Percentiles rank a stretch among this genome's conserved stretches.
These are phyloP conservation scores for Gossypium gossypioides DNA, from an alignment of 441 rosid species.

Conservation along the genomic window DNA sequence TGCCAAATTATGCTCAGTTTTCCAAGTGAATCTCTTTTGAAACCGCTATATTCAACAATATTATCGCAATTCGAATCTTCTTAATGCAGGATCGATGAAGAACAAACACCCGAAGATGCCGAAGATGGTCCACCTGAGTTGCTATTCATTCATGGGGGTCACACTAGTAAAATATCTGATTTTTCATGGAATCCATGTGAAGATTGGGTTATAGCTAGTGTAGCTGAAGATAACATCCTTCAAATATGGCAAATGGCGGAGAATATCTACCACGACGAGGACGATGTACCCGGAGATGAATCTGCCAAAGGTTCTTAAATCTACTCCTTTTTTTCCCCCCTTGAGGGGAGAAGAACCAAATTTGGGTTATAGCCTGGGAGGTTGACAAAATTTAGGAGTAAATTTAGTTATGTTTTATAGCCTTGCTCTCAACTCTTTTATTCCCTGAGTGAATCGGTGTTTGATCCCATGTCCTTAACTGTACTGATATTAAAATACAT, in stretches of 20 bases:
- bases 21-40: background rate
- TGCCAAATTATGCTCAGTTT: background rate
- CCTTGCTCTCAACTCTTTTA: background rate
- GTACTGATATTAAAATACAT: background rate
- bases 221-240: slow-evolving; percentile 94
- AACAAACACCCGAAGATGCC: slow-evolving; percentile 84
- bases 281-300: slow-evolving; percentile 77
- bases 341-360: background rate
- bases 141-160: slow-evolving; percentile 94
- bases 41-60: background rate
- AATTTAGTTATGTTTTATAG: background rate
- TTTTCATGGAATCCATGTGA: slow-evolving; percentile 98
- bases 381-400: background rate
- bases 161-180: slow-evolving; percentile 91
- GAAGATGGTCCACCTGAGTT: slow-evolving; percentile 97
- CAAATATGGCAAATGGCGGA: slow-evolving; percentile 99
- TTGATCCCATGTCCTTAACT: background rate
- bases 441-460: background rate
- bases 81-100: slow-evolving; percentile 73
- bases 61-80: background rate
- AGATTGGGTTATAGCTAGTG: slow-evolving; percentile 93
- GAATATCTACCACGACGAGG: slow-evolving; percentile 90
- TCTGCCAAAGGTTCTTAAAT: slow-evolving; percentile 34
- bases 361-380: background rate
- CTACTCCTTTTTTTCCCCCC: background rate